These are phyloP conservation scores for Rhynchospora tenuis DNA, from an alignment of 176 grass and related monocot species.

Conservation along the genomic window DNA sequence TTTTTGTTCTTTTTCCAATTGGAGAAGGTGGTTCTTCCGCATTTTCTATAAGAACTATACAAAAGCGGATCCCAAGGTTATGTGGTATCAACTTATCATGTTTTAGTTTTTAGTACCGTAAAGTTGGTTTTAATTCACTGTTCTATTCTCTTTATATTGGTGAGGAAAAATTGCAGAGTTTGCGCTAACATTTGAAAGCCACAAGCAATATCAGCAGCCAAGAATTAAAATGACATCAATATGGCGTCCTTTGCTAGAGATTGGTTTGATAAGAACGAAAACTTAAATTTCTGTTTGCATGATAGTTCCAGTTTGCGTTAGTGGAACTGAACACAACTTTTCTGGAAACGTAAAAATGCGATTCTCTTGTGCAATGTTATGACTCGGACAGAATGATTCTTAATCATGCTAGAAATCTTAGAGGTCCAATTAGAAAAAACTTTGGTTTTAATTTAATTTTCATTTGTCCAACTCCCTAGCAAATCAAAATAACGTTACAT, in stretches of 20 bases:
- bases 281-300: background rate
- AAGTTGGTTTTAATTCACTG: background rate
- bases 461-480: background rate
- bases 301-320: background rate
- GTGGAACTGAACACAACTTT: too few relatives aligned
- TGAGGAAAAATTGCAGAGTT: background rate
- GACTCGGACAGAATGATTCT: background rate
- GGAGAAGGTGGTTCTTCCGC: background rate
- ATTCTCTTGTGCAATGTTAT: background rate
- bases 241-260: background rate
- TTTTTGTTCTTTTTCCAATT: background rate
- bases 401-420: background rate
- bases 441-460: background rate
- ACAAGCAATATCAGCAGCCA: background rate
- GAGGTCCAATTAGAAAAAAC: background rate
- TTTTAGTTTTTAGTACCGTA: background rate
- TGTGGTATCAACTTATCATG: background rate
- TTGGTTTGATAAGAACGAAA: background rate
- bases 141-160: background rate
- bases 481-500: too few relatives aligned
- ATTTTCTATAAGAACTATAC: background rate
- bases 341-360: background rate
- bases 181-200: background rate
- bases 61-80: background rate
- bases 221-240: background rate